These are phyloP conservation scores for Candida sp. DNA, from an alignment of 1,139 yeast species.

Conservation along the genomic window DNA sequence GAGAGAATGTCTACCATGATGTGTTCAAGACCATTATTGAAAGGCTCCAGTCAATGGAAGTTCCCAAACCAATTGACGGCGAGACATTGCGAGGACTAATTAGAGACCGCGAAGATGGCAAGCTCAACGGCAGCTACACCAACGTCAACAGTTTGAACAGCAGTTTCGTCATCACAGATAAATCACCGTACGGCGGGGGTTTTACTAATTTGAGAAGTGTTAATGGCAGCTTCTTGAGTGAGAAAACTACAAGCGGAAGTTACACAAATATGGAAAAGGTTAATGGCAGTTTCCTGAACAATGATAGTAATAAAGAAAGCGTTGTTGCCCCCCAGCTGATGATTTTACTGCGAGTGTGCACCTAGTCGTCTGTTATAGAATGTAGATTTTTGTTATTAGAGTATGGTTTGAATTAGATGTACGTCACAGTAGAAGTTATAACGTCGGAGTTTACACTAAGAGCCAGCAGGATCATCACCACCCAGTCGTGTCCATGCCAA, in stretches of 20 bases:
- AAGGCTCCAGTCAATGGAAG: slow-evolving; percentile 8
- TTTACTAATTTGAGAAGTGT: not conserved
- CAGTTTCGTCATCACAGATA: not conserved
- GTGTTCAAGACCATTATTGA: slow-evolving; percentile 25
- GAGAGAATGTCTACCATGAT: slow-evolving; percentile 29
- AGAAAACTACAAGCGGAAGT: not conserved
- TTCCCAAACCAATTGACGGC: not conserved
- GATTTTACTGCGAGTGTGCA: not conserved
- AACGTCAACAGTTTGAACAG: not conserved
- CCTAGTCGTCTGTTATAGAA: not conserved
- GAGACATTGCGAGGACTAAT: not conserved
- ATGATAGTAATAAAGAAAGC: not conserved
- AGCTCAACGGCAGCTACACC: not conserved
- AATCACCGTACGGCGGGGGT: not conserved
- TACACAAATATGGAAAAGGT: not conserved
- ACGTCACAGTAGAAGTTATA: no score
- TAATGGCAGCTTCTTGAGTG: not conserved
- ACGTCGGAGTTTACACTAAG: no score
- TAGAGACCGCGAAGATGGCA: not conserved
- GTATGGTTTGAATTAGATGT: not conserved
- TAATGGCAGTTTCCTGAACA: not conserved
- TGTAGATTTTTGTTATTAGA: not conserved
- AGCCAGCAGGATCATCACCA: no score
- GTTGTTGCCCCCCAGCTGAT: not conserved
- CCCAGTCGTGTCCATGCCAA: not conserved